These are phyloP conservation scores for Fusarium sambucinum DNA, from an alignment of 2,329 filamentous ascomycete species.

Conservation along the genomic window DNA sequence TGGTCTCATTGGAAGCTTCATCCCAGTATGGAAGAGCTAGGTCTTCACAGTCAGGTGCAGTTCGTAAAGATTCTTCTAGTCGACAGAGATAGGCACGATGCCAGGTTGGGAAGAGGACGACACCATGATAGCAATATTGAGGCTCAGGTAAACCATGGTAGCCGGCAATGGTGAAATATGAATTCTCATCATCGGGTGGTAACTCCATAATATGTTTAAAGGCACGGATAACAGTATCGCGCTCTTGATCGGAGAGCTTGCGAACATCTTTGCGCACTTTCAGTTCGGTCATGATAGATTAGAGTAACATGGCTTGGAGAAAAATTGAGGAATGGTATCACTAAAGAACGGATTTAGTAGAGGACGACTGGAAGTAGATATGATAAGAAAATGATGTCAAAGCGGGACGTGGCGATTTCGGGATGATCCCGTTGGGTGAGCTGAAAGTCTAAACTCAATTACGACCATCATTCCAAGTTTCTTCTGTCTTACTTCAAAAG, in stretches of 20 bases:
- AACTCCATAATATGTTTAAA: neutral
- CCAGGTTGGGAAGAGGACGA: neutral
- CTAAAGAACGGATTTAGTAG: no score
- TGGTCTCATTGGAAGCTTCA: neutral
- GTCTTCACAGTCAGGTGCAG: neutral
- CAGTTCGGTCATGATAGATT: neutral
- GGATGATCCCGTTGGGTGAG: neutral
- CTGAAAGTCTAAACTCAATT: neutral
- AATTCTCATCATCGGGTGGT: neutral
- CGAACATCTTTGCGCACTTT: neutral
- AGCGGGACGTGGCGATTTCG: neutral
- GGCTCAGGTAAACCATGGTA: neutral
- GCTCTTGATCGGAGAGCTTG: neutral
- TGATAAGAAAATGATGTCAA: neutral
- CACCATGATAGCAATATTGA: neutral
- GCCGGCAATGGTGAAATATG: neutral
- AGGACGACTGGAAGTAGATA: neutral
- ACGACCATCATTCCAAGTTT: neutral
- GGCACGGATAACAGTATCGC: neutral
- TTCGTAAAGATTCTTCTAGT: neutral
- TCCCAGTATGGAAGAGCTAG: neutral
- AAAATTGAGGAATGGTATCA: neutral
- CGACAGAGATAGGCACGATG: neutral
- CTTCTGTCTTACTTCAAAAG: neutral
- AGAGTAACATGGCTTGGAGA: rapidly evolving